Conservation (phyloP, 2,329 filamentous ascomycete species). For the Penicillium sp. region DNA sequence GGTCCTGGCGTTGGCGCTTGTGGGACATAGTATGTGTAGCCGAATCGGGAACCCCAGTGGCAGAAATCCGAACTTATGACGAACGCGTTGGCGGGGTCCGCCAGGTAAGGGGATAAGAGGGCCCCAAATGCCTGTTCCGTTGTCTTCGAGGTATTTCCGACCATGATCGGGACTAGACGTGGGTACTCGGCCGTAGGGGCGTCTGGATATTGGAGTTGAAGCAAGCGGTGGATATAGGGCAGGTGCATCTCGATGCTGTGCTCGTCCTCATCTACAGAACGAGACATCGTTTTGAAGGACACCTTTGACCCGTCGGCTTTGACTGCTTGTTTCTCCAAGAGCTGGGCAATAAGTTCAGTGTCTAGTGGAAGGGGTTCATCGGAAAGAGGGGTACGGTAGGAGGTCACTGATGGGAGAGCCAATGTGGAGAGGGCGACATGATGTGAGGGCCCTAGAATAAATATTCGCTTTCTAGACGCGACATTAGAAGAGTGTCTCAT, state of each 20-base stretch:
- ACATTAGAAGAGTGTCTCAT: conserved; percentile 5
- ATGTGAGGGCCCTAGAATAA: conserved; percentile 89
- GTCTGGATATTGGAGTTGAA: conserved; percentile 52
- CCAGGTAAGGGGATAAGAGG: conserved; percentile 72
- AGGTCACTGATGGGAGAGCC: conserved; percentile 67
- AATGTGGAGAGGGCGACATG: conserved; percentile 74
- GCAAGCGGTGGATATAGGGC: conserved; percentile 82
- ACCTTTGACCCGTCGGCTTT: conserved; percentile 33
- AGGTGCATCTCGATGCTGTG: conserved; percentile 97
- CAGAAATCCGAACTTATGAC: conserved; percentile 94
- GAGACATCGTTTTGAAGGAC: conserved; percentile 55
- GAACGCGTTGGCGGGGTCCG: conserved; percentile 70
- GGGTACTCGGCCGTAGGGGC: conserved; percentile 58
- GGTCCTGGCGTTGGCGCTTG: conserved; percentile 41
- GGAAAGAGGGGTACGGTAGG: conserved; percentile 46
- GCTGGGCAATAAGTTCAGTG: conserved; percentile 41
- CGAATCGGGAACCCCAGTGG: conserved; percentile 85
- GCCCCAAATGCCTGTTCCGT: conserved; percentile 67
- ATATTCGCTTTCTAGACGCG: conserved; percentile 68
- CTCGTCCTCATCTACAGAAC: conserved; percentile 68
- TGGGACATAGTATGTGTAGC: conserved; percentile 74
- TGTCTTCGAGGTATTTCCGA: conserved; percentile 66
- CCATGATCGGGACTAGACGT: conserved; percentile 75
- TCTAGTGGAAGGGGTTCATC: conserved; percentile 45
- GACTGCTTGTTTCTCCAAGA: conserved; percentile 30